phyloP scores from a whole-genome alignment of 805 yeast genomes.

The Ogataea chonburiensis region DNA sequence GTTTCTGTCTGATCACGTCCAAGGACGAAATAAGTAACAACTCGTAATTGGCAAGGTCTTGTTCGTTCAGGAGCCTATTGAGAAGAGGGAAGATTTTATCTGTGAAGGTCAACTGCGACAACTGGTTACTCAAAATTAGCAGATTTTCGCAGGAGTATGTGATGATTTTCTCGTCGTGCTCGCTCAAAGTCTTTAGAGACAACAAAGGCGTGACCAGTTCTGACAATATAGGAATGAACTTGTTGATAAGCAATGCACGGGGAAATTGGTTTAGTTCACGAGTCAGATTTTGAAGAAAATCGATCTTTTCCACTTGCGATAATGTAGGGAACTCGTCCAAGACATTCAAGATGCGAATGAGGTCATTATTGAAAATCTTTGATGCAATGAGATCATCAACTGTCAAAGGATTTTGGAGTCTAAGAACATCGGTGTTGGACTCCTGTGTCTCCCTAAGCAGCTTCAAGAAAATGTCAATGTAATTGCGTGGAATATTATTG shows the following conservation, averaged over 20 bases:
- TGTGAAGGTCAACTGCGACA: constrained; percentile 77
- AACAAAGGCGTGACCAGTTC: constrained; percentile 46
- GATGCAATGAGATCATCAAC: constrained; percentile 70
- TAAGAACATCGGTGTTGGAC: constrained; percentile 32
- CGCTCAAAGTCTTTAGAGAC: constrained; percentile 22
- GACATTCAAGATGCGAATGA: constrained; percentile 75
- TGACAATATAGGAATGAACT: constrained; percentile 68
- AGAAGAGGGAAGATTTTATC: constrained; percentile 59
- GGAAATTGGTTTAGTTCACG: constrained; percentile 59
- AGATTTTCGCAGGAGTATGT: constrained; percentile 53
- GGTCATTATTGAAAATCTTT: constrained; percentile 76
- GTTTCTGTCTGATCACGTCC: constrained; percentile 27
- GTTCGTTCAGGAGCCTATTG: constrained; percentile 27
- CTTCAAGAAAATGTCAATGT: constrained; percentile 49
- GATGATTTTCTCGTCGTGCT: constrained; percentile 38
- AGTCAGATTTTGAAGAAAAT: constrained; percentile 66
- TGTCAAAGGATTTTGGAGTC: constrained; percentile 34
- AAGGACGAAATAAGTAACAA: constrained; percentile 32
- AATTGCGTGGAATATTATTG: constrained; percentile 57
- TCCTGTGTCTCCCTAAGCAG: constrained; percentile 49
- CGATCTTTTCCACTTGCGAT: constrained; percentile 59
- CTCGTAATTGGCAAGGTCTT: constrained; percentile 32
- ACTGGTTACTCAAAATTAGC: constrained; percentile 56
- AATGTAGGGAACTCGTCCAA: constrained; percentile 83
- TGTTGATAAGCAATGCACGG: constrained; percentile 54